Evolutionary conservation across 768 basidiomycete genomes (phyloP).

Genomic region (Tephrocybe sp.): DNA sequence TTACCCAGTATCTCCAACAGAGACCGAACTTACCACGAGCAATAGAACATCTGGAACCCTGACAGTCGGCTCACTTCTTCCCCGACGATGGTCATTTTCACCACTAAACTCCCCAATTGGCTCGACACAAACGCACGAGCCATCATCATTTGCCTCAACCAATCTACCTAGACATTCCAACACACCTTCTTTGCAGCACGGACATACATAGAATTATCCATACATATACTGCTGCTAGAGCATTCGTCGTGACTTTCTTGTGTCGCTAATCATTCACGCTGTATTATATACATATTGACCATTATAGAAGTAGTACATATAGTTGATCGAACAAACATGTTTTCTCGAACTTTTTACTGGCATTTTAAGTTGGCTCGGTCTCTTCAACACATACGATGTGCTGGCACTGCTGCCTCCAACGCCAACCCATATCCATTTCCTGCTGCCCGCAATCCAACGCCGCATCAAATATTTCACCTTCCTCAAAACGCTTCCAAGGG

Average conservation of each 20-base stretch:
- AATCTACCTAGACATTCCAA: slow-evolving; percentile 7
- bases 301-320: background rate
- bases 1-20: slow-evolving; percentile 44
- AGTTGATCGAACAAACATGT: slow-evolving; percentile 1
- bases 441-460: slow-evolving; percentile 46
- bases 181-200: slow-evolving; percentile 1
- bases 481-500: slow-evolving; percentile 46
- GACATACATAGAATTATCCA: slow-evolving; percentile 6
- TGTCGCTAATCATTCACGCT: too few relatives aligned
- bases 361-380: background rate
- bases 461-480: slow-evolving; percentile 64
- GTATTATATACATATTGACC: background rate
- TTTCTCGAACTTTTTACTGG: slow-evolving; percentile 3
- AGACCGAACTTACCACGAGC: slow-evolving; percentile 28
- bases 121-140: slow-evolving; percentile 16
- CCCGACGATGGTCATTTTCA: slow-evolving; percentile 37
- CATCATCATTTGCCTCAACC: slow-evolving; percentile 9
- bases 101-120: slow-evolving; percentile 16
- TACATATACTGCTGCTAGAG: background rate
- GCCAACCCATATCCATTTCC: slow-evolving; percentile 49
- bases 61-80: slow-evolving; percentile 37
- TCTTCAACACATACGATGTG: background rate
- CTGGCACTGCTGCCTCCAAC: background rate
- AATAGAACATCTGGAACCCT: slow-evolving; percentile 32
- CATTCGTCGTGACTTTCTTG: too few relatives aligned